These are phyloP conservation scores for Fusarium stilboides DNA, from an alignment of 2,329 filamentous ascomycete genomes.

Conservation along the genomic window DNA sequence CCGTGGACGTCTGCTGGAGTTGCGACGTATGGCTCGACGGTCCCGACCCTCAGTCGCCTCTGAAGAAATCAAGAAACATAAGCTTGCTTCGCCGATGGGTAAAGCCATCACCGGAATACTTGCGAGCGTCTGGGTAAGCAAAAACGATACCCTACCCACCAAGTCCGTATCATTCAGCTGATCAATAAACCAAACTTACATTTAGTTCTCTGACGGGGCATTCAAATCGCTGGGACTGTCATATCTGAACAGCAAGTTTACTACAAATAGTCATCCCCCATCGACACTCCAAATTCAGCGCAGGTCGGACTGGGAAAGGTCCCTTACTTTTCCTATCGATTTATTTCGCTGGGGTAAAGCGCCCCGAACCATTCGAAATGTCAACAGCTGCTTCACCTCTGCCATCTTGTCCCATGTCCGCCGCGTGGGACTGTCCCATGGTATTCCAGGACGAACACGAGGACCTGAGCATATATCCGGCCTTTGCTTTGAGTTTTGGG, in stretches of 20 bases:
- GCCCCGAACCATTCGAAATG: background rate
- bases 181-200: background rate
- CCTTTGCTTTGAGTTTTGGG: slow-evolving; percentile 20
- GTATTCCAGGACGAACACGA: background rate
- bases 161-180: background rate
- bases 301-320: too few relatives aligned
- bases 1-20: background rate
- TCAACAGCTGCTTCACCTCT: background rate
- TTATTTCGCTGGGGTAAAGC: background rate
- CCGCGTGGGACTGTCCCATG: slow-evolving; percentile 2
- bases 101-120: slow-evolving; percentile 6
- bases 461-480: background rate
- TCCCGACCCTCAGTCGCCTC: background rate
- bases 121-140: background rate
- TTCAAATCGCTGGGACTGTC: background rate
- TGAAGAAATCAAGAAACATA: background rate
- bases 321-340: background rate
- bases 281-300: background rate
- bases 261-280: rapidly evolving
- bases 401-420: background rate
- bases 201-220: background rate
- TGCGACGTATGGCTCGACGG: background rate
- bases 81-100: background rate
- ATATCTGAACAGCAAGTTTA: background rate
- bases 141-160: too few relatives aligned